Evolutionary conservation across 768 basidiomycete genomes (phyloP), one percentile per base, ranked within the genome.

Genomic region (Tremella fuciformis): DNA sequence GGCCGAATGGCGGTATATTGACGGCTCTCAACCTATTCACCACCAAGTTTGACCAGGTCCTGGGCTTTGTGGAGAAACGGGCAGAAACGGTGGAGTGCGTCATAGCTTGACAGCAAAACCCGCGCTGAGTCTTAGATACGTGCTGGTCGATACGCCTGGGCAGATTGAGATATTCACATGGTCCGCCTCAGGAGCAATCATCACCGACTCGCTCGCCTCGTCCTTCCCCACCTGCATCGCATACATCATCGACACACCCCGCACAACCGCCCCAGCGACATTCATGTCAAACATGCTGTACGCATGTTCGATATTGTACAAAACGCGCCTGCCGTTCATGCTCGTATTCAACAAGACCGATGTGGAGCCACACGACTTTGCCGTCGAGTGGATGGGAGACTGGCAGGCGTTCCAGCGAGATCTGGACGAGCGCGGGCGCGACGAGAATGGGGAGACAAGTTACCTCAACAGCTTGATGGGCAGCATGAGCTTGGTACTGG

Each of bases 281-380:
- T 99, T 99, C 78, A 99, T 98, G 96, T 89, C 87, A 18, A 99
- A 99, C 78, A 99, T 99, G 96, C 82, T 99, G 42, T 99, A 98
- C 71, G 96, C 96, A 1, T 99, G 96, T 82, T 91, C 89, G 88
- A 98, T 99, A 65, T 80, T 99, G 15, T 99, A 99, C 81, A 99
- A 99, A 79, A 98, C 93, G 6, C 91, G 92, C 63, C 81, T 98
- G 0, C 96, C 96, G 0, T 98, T 99, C 77, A 87, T 99, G 63
- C 82, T 98, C 25, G 93, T 97, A 29, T 99, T 99, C 81, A 99
- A 99, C 80, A 99, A 99, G 80, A 98, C 86, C 4, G 96, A 99
- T 76, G 91, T 90, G 2, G 83, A 88, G 72, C 81, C 86, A 1
- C 91, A 97, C 74, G 83, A 85, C 39, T 97, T 96, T 76, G 96